These are phyloP conservation scores for Lycium ferocissimum DNA, from an alignment of 257 asterid genomes.

Conservation along the genomic window DNA sequence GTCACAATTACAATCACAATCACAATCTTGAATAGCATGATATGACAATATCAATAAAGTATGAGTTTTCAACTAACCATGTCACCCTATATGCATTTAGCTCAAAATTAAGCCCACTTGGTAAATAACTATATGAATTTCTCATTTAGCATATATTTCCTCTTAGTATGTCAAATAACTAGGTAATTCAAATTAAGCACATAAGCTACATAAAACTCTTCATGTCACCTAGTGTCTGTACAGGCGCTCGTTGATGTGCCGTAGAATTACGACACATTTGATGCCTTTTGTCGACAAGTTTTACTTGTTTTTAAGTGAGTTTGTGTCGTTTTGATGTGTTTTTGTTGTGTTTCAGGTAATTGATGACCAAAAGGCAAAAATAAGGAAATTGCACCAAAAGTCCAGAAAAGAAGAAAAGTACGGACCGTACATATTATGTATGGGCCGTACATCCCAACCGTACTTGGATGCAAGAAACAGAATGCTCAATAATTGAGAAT, in stretches of 20 bases:
- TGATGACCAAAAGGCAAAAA: no score
- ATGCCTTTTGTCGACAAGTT: no score
- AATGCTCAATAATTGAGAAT: no score
- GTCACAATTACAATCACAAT: neutral
- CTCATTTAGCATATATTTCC: neutral
- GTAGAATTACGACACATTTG: no score
- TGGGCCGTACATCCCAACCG: no score
- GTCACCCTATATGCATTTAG: neutral
- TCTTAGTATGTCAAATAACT: neutral
- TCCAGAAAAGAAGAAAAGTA: no score
- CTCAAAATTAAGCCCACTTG: neutral
- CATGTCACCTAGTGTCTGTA: neutral
- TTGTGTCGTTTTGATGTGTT: no score
- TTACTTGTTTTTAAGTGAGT: no score
- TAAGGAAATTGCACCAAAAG: no score
- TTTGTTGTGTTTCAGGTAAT: no score
- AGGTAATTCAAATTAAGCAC: neutral
- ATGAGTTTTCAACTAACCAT: neutral
- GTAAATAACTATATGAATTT: neutral
- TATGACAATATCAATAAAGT: neutral
- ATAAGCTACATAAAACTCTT: neutral
- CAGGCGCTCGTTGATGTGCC: neutral
- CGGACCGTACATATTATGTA: no score
- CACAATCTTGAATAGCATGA: neutral
- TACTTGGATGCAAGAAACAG: no score